A percentile compares a stretch with the other conserved stretches of the same genome.
phyloP scores from a whole-genome alignment of 495 filamentous ascomycete genomes.

The Aspergillus homomorphus region DNA sequence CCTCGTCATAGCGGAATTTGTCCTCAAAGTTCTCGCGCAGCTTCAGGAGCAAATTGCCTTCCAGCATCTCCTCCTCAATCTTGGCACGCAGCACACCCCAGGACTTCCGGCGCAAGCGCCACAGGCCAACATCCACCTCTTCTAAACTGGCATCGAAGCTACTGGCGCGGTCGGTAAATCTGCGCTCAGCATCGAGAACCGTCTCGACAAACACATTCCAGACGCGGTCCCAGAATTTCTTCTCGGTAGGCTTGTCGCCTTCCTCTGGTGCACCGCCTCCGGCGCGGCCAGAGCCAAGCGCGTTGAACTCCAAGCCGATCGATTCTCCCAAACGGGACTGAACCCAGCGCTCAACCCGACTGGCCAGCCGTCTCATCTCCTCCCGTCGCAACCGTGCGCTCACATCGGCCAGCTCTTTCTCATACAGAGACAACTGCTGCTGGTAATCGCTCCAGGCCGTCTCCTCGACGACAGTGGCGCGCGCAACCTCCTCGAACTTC shows the following conservation, averaged over 20 bases:
- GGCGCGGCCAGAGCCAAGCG: slow-evolving; percentile 79
- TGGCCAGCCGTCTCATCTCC: slow-evolving; percentile 91
- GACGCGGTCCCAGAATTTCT: slow-evolving; percentile 91
- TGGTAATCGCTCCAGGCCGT: slow-evolving; percentile 76
- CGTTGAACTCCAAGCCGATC: slow-evolving; percentile 91
- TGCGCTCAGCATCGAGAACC: slow-evolving; percentile 78
- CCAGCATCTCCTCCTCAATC: slow-evolving; percentile 97
- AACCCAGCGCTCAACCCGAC: slow-evolving; percentile 88
- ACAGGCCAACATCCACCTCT: slow-evolving; percentile 90
- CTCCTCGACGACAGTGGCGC: slow-evolving; percentile 68
- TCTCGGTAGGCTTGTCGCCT: slow-evolving; percentile 72
- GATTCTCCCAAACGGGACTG: slow-evolving; percentile 80
- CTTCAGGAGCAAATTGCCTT: slow-evolving; percentile 93
- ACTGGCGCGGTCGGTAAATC: slow-evolving; percentile 82
- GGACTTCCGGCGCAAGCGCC: slow-evolving; percentile 86
- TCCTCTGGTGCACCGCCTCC: slow-evolving; percentile 75
- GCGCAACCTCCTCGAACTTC: slow-evolving; percentile 73
- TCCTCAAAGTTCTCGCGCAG: slow-evolving; percentile 98
- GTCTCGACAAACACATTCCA: slow-evolving; percentile 83
- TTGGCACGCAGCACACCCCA: slow-evolving; percentile 88
- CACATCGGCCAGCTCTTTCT: slow-evolving; percentile 84
- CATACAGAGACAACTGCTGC: slow-evolving; percentile 57
- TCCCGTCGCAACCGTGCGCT: slow-evolving; percentile 79
- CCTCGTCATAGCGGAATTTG: slow-evolving; percentile 96
- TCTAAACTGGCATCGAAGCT: slow-evolving; percentile 90